Percentiles rank a stretch among this genome's conserved stretches.
These are phyloP conservation scores for Bacterosira constricta DNA, from an alignment of 108 stramenopile genomes.

Conservation along the genomic window DNA sequence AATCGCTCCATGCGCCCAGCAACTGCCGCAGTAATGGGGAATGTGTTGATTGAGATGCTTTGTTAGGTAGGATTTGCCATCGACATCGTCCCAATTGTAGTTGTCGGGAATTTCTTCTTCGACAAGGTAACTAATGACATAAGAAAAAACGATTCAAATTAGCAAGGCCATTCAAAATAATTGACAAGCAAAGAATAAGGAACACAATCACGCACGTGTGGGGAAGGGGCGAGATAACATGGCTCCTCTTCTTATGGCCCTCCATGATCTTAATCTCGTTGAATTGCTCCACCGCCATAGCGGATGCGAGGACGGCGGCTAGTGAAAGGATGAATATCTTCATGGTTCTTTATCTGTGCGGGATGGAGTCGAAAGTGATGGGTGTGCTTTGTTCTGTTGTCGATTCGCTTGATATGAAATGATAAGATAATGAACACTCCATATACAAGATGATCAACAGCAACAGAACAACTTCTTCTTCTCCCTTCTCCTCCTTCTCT, in stretches of 20 bases:
- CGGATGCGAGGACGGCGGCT: constrained; percentile 5
- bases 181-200: not conserved
- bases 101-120: constrained; percentile 42
- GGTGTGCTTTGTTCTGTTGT: no score
- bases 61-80: constrained; percentile 81
- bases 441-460: no score
- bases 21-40: constrained; percentile 61
- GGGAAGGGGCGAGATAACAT: constrained; percentile 38
- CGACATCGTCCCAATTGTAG: constrained; percentile 77
- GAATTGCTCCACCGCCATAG: constrained; percentile 14
- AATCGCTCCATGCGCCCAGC: constrained; percentile 70
- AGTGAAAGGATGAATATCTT: constrained; percentile 19
- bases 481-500: no score
- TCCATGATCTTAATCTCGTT: constrained; percentile 46
- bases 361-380: no score
- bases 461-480: no score
- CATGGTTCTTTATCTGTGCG: no score
- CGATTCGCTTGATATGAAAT: no score
- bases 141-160: not conserved
- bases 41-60: constrained; percentile 91
- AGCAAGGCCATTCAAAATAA: no score
- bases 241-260: constrained; percentile 34
- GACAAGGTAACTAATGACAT: constrained; percentile 17
- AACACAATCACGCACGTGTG: constrained; percentile 41
- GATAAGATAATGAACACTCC: no score